Evolutionary conservation across 768 basidiomycete genomes (phyloP), one percentile per base, ranked within the genome.

Genomic region (Dentipellis fragilis): DNA sequence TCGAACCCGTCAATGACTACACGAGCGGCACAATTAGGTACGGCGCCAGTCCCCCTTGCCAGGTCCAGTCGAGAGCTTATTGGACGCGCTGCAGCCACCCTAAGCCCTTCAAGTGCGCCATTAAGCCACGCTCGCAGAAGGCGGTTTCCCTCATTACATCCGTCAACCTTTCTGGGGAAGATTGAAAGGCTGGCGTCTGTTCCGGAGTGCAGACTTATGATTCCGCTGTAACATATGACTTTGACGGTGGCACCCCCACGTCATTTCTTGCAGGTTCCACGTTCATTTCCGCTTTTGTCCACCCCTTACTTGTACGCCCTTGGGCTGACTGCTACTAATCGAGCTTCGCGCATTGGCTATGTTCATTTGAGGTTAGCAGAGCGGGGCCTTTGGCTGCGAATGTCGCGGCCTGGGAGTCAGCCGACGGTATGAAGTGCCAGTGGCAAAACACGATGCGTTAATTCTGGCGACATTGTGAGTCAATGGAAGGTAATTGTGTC

Each of bases 1-100:
- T 23, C 22, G 48, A 49, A 22, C 48, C 48, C 7, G 16, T 23
- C 19, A 22, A 34, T 11, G 48, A 49, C 14, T 49, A 23, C 48
- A 49, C 48, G 23, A 49, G 48, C 48, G 48, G 48, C n/a, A 49
- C 55, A 5, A 51, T 63, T 8, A 52, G 53, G 62, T 63, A 55
- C 9, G 61, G 54, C 3, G 29, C 29, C 16, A 3, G 19, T 23
- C 14, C 16, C 16, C 29, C 48, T 9, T 22, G 19, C 11, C 11
- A 16, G 48, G 48, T 9, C 5, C 16, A 6, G 29, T n/a, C 12
- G 42, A 45, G 42, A 19, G 14, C 22, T 49, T 8, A 49, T 49
- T 22, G 19, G 21, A 14, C 48, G 22, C 22, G 19, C 29, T 49
- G 19, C 48, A 49, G 48, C 22, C 48, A 49, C 22, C 48, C 48